A percentile compares a stretch with the other conserved stretches of the same genome.
phyloP scores from a whole-genome alignment of 75 land plant genomes.

The Chamaecyparis obtusa region DNA sequence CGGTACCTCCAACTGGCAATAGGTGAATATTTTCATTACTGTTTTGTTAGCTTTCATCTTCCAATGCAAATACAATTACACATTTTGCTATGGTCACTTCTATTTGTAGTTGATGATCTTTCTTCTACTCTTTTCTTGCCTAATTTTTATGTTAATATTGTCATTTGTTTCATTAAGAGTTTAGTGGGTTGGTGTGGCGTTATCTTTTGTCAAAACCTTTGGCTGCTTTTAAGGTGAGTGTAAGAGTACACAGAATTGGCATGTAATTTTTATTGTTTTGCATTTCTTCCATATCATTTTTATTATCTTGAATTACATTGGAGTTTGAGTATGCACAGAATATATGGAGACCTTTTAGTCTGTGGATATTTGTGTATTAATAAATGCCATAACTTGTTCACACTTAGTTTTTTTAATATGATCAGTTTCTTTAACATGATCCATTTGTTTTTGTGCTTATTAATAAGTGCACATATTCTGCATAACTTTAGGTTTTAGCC shows the following conservation, averaged over 20 bases:
- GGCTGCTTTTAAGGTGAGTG: conserved; percentile 61
- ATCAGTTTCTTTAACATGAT: background rate
- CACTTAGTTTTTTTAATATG: no score
- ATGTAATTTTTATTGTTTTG: background rate
- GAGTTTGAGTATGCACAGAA: background rate
- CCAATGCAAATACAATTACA: background rate
- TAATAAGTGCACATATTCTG: background rate
- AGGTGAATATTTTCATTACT: conserved; percentile 28
- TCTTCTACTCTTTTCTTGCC: conserved; percentile 8
- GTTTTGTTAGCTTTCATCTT: conserved; percentile 7
- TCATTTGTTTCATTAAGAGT: conserved; percentile 8
- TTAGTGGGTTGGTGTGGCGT: conserved; percentile 61
- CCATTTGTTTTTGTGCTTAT: background rate
- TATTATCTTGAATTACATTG: background rate
- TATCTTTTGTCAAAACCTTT: conserved; percentile 61
- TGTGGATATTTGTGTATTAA: background rate
- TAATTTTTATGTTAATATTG: background rate
- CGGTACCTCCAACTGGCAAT: conserved; percentile 95
- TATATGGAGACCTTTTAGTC: background rate
- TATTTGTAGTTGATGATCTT: background rate
- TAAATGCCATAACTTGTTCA: background rate
- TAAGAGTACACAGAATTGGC: background rate
- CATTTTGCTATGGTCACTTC: background rate
- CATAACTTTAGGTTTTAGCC: background rate
- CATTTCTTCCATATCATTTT: background rate